These are phyloP conservation scores for Chaetomium tenue DNA, from an alignment of 495 filamentous ascomycete species.

Conservation along the genomic window DNA sequence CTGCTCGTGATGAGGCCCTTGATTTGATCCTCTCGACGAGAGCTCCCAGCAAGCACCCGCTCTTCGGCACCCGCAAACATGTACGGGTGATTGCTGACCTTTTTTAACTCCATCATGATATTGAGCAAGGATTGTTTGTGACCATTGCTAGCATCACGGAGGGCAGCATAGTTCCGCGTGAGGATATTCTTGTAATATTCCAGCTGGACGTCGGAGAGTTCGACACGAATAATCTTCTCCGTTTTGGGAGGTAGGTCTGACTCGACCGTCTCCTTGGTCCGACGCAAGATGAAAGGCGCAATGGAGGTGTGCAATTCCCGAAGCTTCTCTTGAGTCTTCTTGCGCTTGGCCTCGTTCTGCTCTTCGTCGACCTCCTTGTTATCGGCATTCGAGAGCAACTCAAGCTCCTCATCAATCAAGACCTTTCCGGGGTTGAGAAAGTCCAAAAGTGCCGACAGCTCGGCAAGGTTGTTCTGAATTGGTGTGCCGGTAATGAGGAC, in stretches of 20 bases:
- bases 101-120: conserved; percentile 99
- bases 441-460: conserved; percentile 87
- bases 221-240: conserved; percentile 97
- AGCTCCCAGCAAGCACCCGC: conserved; percentile 71
- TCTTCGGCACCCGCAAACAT: conserved; percentile 95
- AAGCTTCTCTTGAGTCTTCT: conserved; percentile 44
- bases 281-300: conserved; percentile 88
- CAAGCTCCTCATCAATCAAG: conserved; percentile 83
- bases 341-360: conserved; percentile 39
- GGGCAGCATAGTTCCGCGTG: conserved; percentile 90
- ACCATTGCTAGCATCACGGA: conserved; percentile 83
- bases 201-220: conserved; percentile 89
- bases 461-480: conserved; percentile 93
- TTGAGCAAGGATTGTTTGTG: conserved; percentile 94
- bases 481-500: conserved; percentile 96
- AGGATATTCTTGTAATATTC: conserved; percentile 99
- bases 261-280: conserved; percentile 95
- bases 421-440: conserved; percentile 92
- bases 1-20: conserved; percentile 91
- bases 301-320: conserved; percentile 70
- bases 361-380: conserved; percentile 38
- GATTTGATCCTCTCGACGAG: conserved; percentile 79
- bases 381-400: conserved; percentile 49
- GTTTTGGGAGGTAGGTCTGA: conserved; percentile 94
- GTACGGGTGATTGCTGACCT: conserved; percentile 96